Conservation (phyloP, 306 rosid species). For the Casuarina equisetifolia region DNA sequence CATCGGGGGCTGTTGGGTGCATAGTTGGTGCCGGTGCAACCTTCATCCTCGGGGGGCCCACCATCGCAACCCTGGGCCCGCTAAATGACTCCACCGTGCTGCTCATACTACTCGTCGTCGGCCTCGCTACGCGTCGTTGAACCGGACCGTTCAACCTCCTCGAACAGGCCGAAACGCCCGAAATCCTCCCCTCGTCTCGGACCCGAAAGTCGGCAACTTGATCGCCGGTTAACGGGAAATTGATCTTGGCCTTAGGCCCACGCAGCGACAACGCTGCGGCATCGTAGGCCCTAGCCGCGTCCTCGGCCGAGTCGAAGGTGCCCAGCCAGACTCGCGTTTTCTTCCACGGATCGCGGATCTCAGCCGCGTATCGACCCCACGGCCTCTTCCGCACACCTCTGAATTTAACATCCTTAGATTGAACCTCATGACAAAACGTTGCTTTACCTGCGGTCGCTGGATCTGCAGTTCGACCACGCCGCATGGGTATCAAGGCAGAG, state of each 20-base stretch:
- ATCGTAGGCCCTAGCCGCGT: slow-evolving; percentile 85
- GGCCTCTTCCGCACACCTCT: slow-evolving; percentile 92
- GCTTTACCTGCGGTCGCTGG: slow-evolving; percentile 1
- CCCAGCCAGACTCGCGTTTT: slow-evolving; percentile 92
- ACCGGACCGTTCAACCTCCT: slow-evolving; percentile 29
- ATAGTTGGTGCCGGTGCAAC: slow-evolving; percentile 31
- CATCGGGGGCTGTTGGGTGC: slow-evolving; percentile 44
- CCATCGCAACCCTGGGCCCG: slow-evolving; percentile 56
- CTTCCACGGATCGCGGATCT: slow-evolving; percentile 90
- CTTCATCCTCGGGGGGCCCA: slow-evolving; percentile 13
- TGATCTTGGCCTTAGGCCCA: slow-evolving; percentile 80
- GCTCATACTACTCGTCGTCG: slow-evolving; percentile 83
- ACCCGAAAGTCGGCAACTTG: slow-evolving; percentile 18
- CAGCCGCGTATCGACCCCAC: slow-evolving; percentile 94
- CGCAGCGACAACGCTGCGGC: slow-evolving; percentile 73
- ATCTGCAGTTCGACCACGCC: slow-evolving; percentile 54
- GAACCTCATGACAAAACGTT: slow-evolving; percentile 9
- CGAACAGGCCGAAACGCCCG: slow-evolving; percentile 40
- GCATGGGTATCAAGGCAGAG: slow-evolving; percentile 38
- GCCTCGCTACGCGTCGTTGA: slow-evolving; percentile 24
- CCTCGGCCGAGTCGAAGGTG: slow-evolving; percentile 78
- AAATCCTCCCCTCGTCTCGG: slow-evolving; percentile 33
- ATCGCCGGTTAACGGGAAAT: slow-evolving; percentile 47
- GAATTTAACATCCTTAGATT: slow-evolving; percentile 48
- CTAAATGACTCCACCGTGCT: slow-evolving; percentile 91